phyloP scores from a whole-genome alignment of 2,329 filamentous ascomycete species.

The Phoma sp. region DNA sequence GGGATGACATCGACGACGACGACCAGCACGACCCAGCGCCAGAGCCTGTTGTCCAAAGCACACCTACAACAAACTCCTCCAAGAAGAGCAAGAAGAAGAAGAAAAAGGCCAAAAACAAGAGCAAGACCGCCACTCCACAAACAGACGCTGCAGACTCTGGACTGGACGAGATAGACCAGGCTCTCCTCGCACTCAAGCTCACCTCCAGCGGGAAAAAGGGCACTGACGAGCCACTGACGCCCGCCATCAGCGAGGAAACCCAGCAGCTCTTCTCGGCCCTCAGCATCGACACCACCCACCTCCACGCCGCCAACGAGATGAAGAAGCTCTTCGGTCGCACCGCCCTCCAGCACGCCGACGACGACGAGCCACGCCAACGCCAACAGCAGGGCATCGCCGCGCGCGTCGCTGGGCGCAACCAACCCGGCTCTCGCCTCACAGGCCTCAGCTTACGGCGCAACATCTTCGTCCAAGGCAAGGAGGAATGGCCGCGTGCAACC shows the following conservation, averaged over 20 bases:
- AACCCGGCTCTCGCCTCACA: constrained; percentile 65
- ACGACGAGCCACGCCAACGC: constrained; percentile 57
- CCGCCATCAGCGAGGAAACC: constrained; percentile 46
- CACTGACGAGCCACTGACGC: constrained; percentile 26
- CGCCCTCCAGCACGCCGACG: constrained; percentile 63
- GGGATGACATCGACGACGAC: constrained; percentile 42
- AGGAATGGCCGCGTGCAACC: constrained; percentile 81
- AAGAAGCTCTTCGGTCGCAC: constrained; percentile 72
- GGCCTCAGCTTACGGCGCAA: constrained; percentile 78
- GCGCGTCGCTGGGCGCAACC: constrained; percentile 62
- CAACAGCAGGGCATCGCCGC: constrained; percentile 65
- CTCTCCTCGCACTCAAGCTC: constrained; percentile 64
- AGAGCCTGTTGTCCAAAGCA: constrained; percentile 12
- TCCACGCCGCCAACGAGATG: constrained; percentile 94
- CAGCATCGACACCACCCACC: constrained; percentile 70
- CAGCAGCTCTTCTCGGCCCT: constrained; percentile 62
- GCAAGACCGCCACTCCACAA: constrained; percentile 28
- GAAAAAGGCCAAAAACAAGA: constrained; percentile 63
- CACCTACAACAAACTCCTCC: constrained; percentile 43
- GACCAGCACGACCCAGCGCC: constrained; percentile 44
- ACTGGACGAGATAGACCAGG: constrained; percentile 71
- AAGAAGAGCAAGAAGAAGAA: constrained; percentile 65
- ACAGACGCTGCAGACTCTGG: constrained; percentile 32
- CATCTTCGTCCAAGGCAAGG: constrained; percentile 83
- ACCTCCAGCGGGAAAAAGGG: constrained; percentile 24